Percentiles rank a stretch among this genome's conserved stretches.
Evolutionary conservation across 2,329 filamentous ascomycete genomes (phyloP).

Genomic region (Phaeoacremonium minimum): DNA sequence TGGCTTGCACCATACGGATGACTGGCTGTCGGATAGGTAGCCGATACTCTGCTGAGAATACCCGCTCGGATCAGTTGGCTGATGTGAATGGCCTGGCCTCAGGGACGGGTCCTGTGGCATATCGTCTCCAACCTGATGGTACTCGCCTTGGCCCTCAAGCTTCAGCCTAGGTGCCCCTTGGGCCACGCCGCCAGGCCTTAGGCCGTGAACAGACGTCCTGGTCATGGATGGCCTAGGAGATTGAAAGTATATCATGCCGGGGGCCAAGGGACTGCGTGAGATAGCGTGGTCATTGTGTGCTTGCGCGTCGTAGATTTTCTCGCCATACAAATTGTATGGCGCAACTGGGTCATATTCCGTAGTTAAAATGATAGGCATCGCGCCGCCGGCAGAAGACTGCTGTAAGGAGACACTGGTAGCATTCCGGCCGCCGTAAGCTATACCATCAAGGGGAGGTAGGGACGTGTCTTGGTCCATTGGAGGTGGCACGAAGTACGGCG

Average conservation of each 20-base stretch:
- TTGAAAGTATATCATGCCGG: too few relatives aligned
- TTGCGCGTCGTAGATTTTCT: constrained; percentile 38
- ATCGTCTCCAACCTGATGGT: constrained; percentile 27
- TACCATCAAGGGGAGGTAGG: constrained; percentile 32
- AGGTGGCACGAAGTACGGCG: too few relatives aligned
- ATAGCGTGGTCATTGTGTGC: constrained; percentile 17
- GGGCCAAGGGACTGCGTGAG: too few relatives aligned
- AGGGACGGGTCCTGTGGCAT: constrained; percentile 35
- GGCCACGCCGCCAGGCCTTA: constrained; percentile 12
- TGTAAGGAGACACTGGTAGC: too few relatives aligned
- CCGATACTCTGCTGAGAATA: constrained; percentile 24
- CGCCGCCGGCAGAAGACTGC: constrained; percentile 34
- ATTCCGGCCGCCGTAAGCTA: constrained; percentile 39
- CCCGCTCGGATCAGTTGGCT: constrained; percentile 17
- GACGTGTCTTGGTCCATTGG: constrained; percentile 26
- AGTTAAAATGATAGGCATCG: constrained; percentile 40
- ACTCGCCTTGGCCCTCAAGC: constrained; percentile 29
- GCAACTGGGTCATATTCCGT: constrained; percentile 48
- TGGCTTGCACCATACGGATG: constrained; percentile 31
- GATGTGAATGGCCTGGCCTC: constrained; percentile 27
- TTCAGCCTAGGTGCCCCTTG: constrained; percentile 29
- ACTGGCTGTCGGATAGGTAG: constrained; percentile 31
- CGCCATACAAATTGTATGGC: constrained; percentile 36
- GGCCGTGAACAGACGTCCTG: constrained; percentile 26
- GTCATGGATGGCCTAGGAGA: constrained; percentile 21